Percentiles rank a stretch among this genome's conserved stretches.
phyloP scores from a whole-genome alignment of 2,329 filamentous ascomycete genomes.

The Fusarium chaquense region DNA sequence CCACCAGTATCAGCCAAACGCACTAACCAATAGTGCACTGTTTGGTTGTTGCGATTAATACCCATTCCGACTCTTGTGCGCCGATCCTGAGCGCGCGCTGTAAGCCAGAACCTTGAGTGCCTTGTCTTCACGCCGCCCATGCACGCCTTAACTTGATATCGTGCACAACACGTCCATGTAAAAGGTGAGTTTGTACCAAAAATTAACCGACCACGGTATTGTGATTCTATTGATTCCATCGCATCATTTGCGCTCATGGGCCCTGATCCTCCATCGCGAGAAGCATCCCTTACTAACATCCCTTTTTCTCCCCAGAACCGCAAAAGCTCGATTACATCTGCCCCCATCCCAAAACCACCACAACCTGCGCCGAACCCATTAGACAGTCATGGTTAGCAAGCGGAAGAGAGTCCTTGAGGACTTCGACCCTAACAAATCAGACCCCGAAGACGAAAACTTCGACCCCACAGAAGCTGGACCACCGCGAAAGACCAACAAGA shows the following conservation, averaged over 20 bases:
- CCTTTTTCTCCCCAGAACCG: conserved; percentile 28
- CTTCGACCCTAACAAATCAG: conserved; percentile 76
- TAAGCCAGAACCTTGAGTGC: conserved; percentile 44
- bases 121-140: conserved; percentile 46
- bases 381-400: conserved; percentile 56
- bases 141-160: conserved; percentile 45
- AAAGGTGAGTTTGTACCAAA: conserved; percentile 37
- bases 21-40: conserved; percentile 3
- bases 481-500: conserved; percentile 58
- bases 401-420: conserved; percentile 69
- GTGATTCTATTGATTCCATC: not conserved
- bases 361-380: conserved; percentile 1
- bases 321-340: conserved; percentile 29
- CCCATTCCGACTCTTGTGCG: conserved; percentile 29
- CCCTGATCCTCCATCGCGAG: conserved; percentile 1
- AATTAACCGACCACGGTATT: conserved; percentile 1
- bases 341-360: conserved; percentile 17
- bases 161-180: conserved; percentile 41
- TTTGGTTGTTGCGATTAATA: conserved; percentile 19
- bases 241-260: not conserved
- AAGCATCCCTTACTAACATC: conserved; percentile 37
- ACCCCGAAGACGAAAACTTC: conserved; percentile 75
- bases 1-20: conserved; percentile 20
- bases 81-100: conserved; percentile 41
- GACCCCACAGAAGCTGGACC: conserved; percentile 62